Conservation (phyloP, 495 filamentous ascomycete genomes). For the Penicillium malachiteum region DNA sequence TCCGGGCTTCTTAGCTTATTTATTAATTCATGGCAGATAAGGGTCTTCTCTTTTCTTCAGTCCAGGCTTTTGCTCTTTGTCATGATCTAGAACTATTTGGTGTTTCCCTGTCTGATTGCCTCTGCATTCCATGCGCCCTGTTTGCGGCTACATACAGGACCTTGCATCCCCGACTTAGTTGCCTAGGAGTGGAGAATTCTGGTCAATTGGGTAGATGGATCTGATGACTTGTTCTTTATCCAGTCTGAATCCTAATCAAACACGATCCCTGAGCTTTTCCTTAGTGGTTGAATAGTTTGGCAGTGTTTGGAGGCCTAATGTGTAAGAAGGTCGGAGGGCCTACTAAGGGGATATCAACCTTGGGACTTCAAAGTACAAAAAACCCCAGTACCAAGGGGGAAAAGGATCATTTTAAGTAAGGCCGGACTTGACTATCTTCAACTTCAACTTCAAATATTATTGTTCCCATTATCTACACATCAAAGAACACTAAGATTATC, state of each 20-base stretch:
- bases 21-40: too few species aligned
- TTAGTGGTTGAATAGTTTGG: not conserved
- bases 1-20: too few species aligned
- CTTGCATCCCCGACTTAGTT: conserved; percentile 1
- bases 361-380: too few species aligned
- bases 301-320: too few species aligned
- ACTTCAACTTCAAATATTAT: not conserved
- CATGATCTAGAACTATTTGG: not conserved
- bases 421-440: not conserved
- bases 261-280: not conserved
- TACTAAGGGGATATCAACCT: too few species aligned
- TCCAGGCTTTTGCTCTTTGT: not conserved
- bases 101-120: conserved; percentile 1
- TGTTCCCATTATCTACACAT: too few species aligned
- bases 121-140: conserved; percentile 7
- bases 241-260: not conserved
- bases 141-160: conserved; percentile 7
- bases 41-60: not conserved
- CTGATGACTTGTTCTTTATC: not conserved
- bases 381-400: too few species aligned
- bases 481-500: not conserved
- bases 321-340: too few species aligned
- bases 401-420: too few species aligned
- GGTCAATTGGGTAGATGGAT: not conserved
- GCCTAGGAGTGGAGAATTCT: not conserved